These are phyloP conservation scores for Apophysomyces elegans DNA, from an alignment of 371 early-diverging fungal species.

Conservation along the genomic window DNA sequence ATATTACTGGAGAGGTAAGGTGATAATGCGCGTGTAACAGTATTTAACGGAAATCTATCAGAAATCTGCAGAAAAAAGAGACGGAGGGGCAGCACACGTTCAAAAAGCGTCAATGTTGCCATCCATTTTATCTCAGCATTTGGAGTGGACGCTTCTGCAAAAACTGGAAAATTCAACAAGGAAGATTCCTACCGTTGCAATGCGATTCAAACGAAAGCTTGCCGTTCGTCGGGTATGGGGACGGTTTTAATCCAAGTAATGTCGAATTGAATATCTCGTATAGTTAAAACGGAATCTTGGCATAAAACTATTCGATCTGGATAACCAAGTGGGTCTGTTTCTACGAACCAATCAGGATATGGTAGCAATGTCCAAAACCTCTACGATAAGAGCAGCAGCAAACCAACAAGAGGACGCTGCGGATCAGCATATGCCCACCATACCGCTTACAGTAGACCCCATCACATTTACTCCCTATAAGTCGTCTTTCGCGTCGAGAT, in stretches of 20 bases:
- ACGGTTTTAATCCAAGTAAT: background rate
- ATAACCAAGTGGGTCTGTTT: slow-evolving; percentile 48
- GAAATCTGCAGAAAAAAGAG: background rate
- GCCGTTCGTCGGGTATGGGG: slow-evolving; percentile 56
- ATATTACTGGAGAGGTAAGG: slow-evolving; percentile 5
- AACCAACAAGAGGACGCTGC: slow-evolving; percentile 24
- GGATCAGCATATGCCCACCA: slow-evolving; percentile 11
- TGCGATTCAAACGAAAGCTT: slow-evolving; percentile 69
- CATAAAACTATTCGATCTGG: slow-evolving; percentile 66
- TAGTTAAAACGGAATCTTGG: slow-evolving; percentile 65
- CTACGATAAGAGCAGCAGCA: slow-evolving; percentile 26
- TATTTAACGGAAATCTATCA: background rate
- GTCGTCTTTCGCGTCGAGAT: slow-evolving; percentile 74
- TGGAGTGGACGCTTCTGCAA: slow-evolving; percentile 66
- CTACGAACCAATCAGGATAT: slow-evolving; percentile 35
- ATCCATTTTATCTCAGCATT: slow-evolving; percentile 37
- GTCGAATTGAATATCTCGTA: background rate
- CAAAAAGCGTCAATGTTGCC: background rate
- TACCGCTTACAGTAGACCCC: slow-evolving; percentile 13
- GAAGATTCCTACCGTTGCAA: slow-evolving; percentile 52
- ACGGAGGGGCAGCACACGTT: background rate
- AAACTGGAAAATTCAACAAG: slow-evolving; percentile 55
- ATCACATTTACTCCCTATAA: slow-evolving; percentile 61
- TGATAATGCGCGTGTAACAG: too few relatives aligned
- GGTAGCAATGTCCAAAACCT: slow-evolving; percentile 40